Base-by-base conservation (phyloP, 768 basidiomycete genomes). In the Tubosaeta sp. region DNA sequence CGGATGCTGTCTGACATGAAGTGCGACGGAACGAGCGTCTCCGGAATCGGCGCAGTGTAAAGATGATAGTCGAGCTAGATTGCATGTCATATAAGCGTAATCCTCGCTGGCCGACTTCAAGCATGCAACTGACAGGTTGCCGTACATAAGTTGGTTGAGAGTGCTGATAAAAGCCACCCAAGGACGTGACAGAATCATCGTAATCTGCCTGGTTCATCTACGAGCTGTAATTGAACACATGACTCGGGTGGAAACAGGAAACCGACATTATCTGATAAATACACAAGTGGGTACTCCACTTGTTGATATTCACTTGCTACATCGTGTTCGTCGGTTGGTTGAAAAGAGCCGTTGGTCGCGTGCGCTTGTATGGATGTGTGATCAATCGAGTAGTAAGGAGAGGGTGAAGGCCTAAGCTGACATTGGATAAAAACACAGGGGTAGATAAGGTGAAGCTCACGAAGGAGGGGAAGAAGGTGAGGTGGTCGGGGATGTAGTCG, bases 51-150 rank as follows among this genome's bases (percentile, higher is more conserved):
- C 2, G 81, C 80, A 4, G 89, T 86, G 73, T 99, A 99, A 29
- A 97, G 78, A 59, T 97, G 92, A 64, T 99, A 93, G 64, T 97
- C 84, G 43, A 98, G 79, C 91, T 95, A 64, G 17, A 39, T 48
- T 9, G 22, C 34, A 25, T 5, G 38, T 29, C 22, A 42, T 42
- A 39, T 48, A 25, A 51, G 44, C 3, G 8, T 39, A 22, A 31
- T 37, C 49, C 42, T 37, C 48, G 46, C 11, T 37, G 46, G 43
- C 48, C 34, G 22, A n/a, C 50, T 22, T 53, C 26, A 12, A 48
- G 33, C 38, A 45, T n/a, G 26, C 53, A 29, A 58, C 73, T 59
- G 64, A 91, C 90, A 19, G 89, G 86, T 62, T 90, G 87, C n/a
- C 79, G 80, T 52, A 82, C 61, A 61, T 79, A 86, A 2, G 77